A percentile compares a stretch with the other conserved stretches of the same genome.
phyloP scores from a whole-genome alignment of 2,329 filamentous ascomycete genomes.

The Rhinocladiella mackenziei region DNA sequence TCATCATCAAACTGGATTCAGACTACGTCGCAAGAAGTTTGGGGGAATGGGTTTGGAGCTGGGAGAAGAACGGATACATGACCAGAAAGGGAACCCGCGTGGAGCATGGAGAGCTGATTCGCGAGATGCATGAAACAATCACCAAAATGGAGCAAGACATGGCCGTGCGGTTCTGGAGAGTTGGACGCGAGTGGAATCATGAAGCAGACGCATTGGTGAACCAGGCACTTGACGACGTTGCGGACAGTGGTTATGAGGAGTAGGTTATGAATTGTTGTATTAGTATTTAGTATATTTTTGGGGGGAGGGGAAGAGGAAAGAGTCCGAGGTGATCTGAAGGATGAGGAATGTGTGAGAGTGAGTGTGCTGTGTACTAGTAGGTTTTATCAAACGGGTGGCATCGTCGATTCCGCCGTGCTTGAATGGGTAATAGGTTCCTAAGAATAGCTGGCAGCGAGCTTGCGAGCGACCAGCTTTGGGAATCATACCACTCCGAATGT shows the following conservation, averaged over 20 bases:
- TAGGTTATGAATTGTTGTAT: not conserved
- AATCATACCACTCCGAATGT: too few species aligned
- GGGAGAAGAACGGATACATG: slow-evolving; percentile 47
- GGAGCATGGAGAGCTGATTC: slow-evolving; percentile 53
- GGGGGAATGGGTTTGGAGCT: slow-evolving; percentile 43
- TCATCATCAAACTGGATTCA: slow-evolving; percentile 55
- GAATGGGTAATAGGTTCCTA: too few species aligned
- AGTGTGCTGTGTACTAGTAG: too few species aligned
- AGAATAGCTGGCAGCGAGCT: too few species aligned
- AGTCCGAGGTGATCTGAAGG: not conserved
- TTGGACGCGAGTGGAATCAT: slow-evolving; percentile 44
- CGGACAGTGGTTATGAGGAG: slow-evolving; percentile 20
- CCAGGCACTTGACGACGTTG: slow-evolving; percentile 19
- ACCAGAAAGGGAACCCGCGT: slow-evolving; percentile 36
- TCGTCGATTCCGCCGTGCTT: too few species aligned
- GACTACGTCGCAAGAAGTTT: slow-evolving; percentile 48
- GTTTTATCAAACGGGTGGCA: too few species aligned
- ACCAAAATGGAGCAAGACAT: slow-evolving; percentile 39
- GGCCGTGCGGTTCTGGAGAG: slow-evolving; percentile 47
- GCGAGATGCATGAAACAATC: slow-evolving; percentile 41
- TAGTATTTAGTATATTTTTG: too few species aligned
- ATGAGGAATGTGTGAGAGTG: too few species aligned
- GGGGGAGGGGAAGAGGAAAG: too few species aligned
- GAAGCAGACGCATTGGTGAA: slow-evolving; percentile 44
- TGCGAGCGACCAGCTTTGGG: too few species aligned